A percentile compares a stretch with the other conserved stretches of the same genome.
phyloP scores from a whole-genome alignment of 495 filamentous ascomycete species.

The Aspergillus sclerotioniger region DNA sequence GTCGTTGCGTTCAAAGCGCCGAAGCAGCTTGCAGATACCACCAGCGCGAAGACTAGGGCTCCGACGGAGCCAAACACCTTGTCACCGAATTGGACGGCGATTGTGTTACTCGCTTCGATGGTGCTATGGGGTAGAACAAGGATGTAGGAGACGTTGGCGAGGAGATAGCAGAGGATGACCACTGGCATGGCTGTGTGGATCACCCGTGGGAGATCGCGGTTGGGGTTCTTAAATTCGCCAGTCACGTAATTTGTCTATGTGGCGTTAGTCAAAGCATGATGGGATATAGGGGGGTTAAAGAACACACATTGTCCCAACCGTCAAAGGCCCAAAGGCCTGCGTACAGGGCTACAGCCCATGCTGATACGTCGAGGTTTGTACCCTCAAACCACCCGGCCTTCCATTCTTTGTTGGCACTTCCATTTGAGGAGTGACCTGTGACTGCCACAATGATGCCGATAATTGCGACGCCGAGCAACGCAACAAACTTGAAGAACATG shows the following conservation, averaged over 20 bases:
- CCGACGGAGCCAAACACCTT: conserved; percentile 86
- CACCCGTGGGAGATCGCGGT: conserved; percentile 85
- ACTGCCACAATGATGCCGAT: conserved; percentile 86
- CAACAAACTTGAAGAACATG: conserved; percentile 96
- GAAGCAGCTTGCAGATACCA: conserved; percentile 84
- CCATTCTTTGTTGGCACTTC: conserved; percentile 80
- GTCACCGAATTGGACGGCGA: conserved; percentile 89
- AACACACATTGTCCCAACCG: conserved; percentile 94
- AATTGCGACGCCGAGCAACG: conserved; percentile 80
- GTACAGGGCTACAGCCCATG: conserved; percentile 90
- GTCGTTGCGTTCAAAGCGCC: conserved; percentile 93
- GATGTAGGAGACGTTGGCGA: conserved; percentile 91
- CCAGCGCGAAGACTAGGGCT: conserved; percentile 79
- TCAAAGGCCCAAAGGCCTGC: conserved; percentile 97
- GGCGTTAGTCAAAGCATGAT: conserved; percentile 10
- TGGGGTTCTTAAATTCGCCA: conserved; percentile 90
- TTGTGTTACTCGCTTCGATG: conserved; percentile 84
- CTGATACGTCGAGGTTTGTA: conserved; percentile 72
- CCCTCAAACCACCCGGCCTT: conserved; percentile 89
- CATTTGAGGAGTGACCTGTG: conserved; percentile 76
- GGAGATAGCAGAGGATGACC: conserved; percentile 84
- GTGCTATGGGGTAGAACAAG: conserved; percentile 80
- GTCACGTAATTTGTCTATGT: conserved; percentile 93
- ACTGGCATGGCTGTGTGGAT: conserved; percentile 97
- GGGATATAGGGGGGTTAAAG: not conserved